Conservation (phyloP, 768 basidiomycete genomes). For the Boletus pseudo-olivaceus region DNA sequence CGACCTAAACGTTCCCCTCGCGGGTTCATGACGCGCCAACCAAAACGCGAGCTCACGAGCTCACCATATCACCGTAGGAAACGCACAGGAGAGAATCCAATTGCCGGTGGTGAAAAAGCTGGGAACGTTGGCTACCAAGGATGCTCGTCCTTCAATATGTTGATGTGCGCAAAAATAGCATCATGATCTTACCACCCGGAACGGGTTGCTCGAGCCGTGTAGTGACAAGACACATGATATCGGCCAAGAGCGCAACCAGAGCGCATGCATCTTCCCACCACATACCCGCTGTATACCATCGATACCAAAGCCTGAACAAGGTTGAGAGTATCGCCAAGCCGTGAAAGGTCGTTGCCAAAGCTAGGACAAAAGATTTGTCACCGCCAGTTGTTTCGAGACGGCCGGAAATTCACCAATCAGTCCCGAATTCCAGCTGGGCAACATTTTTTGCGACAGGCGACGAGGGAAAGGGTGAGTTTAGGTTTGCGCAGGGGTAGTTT, state of each 20-base stretch:
- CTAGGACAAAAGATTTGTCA: background rate
- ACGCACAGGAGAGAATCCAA: background rate
- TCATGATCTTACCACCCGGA: background rate
- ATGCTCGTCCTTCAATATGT: background rate
- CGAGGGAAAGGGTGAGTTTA: background rate
- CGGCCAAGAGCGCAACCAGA: background rate
- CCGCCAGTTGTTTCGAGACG: background rate
- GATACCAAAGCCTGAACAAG: background rate
- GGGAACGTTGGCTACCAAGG: background rate
- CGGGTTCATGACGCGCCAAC: background rate
- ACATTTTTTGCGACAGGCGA: background rate
- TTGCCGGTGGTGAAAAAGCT: background rate
- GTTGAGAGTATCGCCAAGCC: constrained; percentile 1
- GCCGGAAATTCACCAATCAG: background rate
- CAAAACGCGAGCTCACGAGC: background rate
- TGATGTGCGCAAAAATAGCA: background rate
- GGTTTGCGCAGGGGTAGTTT: background rate
- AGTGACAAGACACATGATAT: background rate
- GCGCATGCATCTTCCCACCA: background rate
- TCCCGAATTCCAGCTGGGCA: background rate
- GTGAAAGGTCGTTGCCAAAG: background rate
- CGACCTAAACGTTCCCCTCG: background rate
- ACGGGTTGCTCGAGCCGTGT: background rate
- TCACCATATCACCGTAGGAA: constrained; percentile 2
- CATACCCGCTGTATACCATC: background rate